phyloP scores from a whole-genome alignment of 176 grass and related monocot genomes.

The Raddia guianensis region DNA sequence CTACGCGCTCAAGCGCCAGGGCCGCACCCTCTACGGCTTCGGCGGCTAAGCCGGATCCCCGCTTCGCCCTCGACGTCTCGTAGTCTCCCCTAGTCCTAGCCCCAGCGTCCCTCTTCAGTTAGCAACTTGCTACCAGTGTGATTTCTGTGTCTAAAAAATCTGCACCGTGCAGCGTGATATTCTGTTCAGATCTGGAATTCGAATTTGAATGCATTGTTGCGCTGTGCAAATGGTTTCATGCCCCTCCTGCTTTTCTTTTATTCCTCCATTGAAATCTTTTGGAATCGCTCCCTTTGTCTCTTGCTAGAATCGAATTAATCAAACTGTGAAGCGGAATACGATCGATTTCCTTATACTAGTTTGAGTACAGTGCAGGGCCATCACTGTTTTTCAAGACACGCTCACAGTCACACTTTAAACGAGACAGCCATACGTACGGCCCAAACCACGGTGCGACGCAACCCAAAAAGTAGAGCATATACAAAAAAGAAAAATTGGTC shows the following conservation, averaged over 20 bases:
- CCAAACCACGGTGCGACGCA: slow-evolving; percentile 16
- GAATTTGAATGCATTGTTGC: neutral
- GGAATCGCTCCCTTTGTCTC: too few relatives aligned
- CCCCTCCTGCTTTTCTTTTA: too few relatives aligned
- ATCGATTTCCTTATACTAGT: too few relatives aligned
- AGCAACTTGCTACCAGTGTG: neutral
- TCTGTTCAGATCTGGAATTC: neutral
- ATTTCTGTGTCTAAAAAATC: neutral
- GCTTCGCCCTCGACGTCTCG: too few relatives aligned
- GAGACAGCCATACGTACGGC: too few relatives aligned
- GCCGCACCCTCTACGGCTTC: slow-evolving; percentile 84
- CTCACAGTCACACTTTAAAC: too few relatives aligned
- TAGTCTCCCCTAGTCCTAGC: too few relatives aligned
- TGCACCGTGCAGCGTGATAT: neutral
- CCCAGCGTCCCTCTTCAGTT: neutral
- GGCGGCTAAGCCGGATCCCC: slow-evolving; percentile 36
- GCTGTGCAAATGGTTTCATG: neutral
- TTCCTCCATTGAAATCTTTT: too few relatives aligned
- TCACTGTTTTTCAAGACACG: too few relatives aligned
- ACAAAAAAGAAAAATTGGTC: neutral
- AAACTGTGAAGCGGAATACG: too few relatives aligned
- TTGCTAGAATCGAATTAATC: too few relatives aligned
- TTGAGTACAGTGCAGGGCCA: too few relatives aligned
- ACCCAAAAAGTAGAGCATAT: slow-evolving; percentile 8
- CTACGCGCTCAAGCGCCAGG: slow-evolving; percentile 90